Conservation (phyloP, 768 basidiomycete species). For the Leccinum longicurvipes region DNA sequence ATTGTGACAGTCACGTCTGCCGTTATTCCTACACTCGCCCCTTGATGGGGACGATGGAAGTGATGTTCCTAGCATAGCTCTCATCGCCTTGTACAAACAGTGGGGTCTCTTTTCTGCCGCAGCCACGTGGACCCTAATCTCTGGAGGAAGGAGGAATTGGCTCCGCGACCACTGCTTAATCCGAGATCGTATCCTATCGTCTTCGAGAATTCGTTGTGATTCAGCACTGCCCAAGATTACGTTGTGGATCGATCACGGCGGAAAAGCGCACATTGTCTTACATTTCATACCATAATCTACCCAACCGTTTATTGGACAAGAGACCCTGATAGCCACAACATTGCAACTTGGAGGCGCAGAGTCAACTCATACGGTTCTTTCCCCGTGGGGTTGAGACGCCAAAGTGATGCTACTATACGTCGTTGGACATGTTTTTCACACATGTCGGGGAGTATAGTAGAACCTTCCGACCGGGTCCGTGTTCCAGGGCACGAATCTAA, state of each 20-base stretch:
- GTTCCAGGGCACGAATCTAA: not conserved
- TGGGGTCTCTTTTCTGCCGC: not conserved
- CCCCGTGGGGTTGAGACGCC: not conserved
- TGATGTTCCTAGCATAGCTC: not conserved
- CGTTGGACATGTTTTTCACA: not conserved
- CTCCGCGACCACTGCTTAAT: not conserved
- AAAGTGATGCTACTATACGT: not conserved
- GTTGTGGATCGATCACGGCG: not conserved
- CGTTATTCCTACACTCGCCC: not conserved
- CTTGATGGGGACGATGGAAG: not conserved
- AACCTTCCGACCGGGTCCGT: not conserved
- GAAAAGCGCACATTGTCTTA: not conserved
- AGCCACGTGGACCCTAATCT: not conserved
- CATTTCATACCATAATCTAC: not conserved
- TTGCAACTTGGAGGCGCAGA: not conserved
- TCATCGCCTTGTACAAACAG: not conserved
- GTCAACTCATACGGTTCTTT: not conserved
- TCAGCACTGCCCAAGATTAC: not conserved
- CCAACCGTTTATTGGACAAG: not conserved
- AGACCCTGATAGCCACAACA: not conserved
- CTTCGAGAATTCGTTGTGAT: not conserved
- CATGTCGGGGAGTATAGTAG: not conserved
- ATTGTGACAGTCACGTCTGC: not conserved
- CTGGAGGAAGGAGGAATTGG: not conserved
- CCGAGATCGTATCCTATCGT: too few relatives aligned